A percentile compares a stretch with the other conserved stretches of the same genome.
phyloP scores from a whole-genome alignment of 306 rosid genomes.

The Parietaria judaica region DNA sequence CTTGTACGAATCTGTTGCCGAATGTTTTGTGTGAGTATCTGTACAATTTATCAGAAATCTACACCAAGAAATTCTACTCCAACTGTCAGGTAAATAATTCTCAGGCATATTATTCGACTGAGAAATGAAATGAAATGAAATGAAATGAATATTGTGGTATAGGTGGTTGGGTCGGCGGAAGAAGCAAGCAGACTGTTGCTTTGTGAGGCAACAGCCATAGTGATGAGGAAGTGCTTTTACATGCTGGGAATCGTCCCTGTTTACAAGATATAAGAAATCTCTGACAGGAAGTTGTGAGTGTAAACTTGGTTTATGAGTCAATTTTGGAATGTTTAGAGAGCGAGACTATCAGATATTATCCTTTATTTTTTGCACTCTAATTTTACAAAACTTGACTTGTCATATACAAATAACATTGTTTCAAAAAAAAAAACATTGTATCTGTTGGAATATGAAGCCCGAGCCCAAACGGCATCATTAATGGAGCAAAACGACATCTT shows the following conservation, averaged over 20 bases:
- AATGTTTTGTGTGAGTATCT: conserved; percentile 84
- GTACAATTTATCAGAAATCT: conserved; percentile 72
- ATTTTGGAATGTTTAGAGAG: no score
- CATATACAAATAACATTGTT: no score
- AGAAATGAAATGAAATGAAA: not conserved
- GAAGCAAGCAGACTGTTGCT: conserved; percentile 89
- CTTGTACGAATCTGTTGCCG: conserved; percentile 75
- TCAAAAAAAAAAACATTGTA: no score
- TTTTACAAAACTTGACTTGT: no score
- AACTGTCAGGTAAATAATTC: conserved; percentile 63
- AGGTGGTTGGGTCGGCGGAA: conserved; percentile 79
- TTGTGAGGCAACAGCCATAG: conserved; percentile 85
- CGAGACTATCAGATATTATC: no score
- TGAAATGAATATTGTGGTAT: conserved; percentile 5
- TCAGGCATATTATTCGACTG: not conserved
- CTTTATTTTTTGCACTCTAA: no score
- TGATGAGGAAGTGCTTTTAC: conserved; percentile 83
- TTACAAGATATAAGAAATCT: conserved; percentile 49
- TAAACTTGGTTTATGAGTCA: no score
- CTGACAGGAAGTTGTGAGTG: not conserved
- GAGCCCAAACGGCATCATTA: no score
- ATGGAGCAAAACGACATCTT: no score
- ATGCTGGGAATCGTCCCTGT: conserved; percentile 86
- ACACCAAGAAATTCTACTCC: conserved; percentile 63
- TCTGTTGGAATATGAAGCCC: no score